Evolutionary conservation across 2,329 filamentous ascomycete species (phyloP).

Genomic region (Colletotrichum musae): DNA sequence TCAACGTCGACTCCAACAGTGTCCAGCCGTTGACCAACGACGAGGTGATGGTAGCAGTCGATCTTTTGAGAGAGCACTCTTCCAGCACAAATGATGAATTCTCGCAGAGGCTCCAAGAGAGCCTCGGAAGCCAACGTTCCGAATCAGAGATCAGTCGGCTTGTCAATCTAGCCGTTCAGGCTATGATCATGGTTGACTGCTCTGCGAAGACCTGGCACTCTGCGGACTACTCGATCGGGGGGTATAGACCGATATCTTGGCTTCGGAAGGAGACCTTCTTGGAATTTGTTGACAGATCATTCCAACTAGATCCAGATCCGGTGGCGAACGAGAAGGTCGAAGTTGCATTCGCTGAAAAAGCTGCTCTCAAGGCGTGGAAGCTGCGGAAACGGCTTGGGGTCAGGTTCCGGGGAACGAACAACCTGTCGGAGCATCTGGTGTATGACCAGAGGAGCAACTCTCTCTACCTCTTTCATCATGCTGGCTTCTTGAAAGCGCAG

Average conservation of each 20-base stretch:
- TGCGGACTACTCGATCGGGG: neutral
- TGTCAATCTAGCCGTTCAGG: neutral
- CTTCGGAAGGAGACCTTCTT: neutral
- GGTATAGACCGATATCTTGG: slow-evolving; percentile 1
- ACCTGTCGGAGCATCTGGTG: slow-evolving; percentile 5
- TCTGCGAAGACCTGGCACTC: neutral
- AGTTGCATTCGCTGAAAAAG: neutral
- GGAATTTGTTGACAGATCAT: neutral
- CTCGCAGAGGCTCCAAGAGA: no score
- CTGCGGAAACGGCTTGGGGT: neutral
- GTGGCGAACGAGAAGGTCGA: neutral
- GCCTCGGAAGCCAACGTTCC: no score
- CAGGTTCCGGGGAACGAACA: neutral
- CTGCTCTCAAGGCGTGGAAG: slow-evolving; percentile 1
- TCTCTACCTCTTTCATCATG: slow-evolving; percentile 1
- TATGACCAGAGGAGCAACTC: neutral
- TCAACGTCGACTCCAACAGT: no score
- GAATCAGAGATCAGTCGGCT: neutral
- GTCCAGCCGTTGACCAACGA: no score
- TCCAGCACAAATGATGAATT: no score
- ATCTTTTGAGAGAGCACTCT: no score
- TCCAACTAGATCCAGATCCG: neutral
- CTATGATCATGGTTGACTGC: slow-evolving; percentile 7
- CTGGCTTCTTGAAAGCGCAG: slow-evolving; percentile 3
- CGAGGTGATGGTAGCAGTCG: no score